phyloP scores from a whole-genome alignment of 163 green algal genomes.

The Chlamydomonas reinhardtii region DNA sequence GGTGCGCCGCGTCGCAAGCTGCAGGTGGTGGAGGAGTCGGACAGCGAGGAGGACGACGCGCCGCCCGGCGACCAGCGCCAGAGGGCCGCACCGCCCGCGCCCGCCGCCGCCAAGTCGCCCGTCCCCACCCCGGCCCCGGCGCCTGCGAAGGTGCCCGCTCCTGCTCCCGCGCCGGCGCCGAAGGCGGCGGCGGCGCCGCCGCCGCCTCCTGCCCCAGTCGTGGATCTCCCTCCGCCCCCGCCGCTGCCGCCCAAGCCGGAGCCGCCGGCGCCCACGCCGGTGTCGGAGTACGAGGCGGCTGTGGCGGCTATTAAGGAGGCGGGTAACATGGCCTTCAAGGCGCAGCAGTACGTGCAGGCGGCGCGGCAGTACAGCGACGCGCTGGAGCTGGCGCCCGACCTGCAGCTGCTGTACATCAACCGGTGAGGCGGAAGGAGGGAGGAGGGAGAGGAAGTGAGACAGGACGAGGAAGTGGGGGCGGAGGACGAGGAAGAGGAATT shows the following conservation, averaged over 20 bases:
- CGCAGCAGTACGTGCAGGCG: slow-evolving; percentile 29
- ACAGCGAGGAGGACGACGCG: slow-evolving; percentile 31
- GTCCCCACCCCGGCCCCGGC: too few species aligned
- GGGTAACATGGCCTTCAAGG: slow-evolving; percentile 40
- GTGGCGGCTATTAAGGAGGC: slow-evolving; percentile 30
- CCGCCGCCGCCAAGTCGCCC: too few species aligned
- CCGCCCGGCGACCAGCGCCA: background rate
- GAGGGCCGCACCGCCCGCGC: background rate
- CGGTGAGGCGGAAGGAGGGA: background rate
- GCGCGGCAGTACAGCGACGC: slow-evolving; percentile 54
- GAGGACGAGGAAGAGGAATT: too few species aligned
- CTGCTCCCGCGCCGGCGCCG: background rate
- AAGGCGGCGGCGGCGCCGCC: background rate
- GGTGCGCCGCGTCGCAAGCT: slow-evolving; percentile 14
- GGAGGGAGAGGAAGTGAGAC: too few species aligned
- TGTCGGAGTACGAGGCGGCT: slow-evolving; percentile 32
- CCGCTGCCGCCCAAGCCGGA: background rate
- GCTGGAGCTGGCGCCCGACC: slow-evolving; percentile 50
- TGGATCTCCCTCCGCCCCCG: background rate
- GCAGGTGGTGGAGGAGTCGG: slow-evolving; percentile 42
- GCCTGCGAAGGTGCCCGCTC: background rate
- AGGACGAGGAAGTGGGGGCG: too few species aligned
- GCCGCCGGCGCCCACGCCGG: slow-evolving; percentile 5
- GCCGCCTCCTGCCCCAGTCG: background rate
- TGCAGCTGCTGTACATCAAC: slow-evolving; percentile 55